Evolutionary conservation across 129 eudicot species (phyloP), one percentile per base, ranked within the genome.

Genomic region (Silybum marianum): DNA sequence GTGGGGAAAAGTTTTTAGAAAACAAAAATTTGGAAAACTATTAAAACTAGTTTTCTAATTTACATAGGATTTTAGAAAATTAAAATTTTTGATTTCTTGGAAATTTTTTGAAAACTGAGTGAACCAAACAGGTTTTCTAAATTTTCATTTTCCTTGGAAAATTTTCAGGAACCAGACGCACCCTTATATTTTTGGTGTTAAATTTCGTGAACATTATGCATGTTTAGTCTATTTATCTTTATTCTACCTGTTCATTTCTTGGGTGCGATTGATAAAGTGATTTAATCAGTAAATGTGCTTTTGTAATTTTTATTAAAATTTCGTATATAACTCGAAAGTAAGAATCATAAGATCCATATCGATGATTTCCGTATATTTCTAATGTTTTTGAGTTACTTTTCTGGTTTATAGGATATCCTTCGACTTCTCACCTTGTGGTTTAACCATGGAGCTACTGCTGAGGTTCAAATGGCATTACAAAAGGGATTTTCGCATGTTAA

Each of bases 371-470:
- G 32, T 58, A 19, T 81, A 16, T 30, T 80, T 84, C 19, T 51
- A 23, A 62, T 32, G 63, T 46, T 80, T 76, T 39, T 7, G 67
- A 24, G 22, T 83, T 66, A 25, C 51, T 21, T 46, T 82, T 63
- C 0, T 72, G 77, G 71, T 72, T 77, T 86, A 19, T 88, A 96
- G 99, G 99, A 96, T 85, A 96, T 96, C 77, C 93, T 96, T 73
- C 99, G 99, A 69, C 99, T 96, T 78, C 98, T 96, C 66, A 96
- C 99, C 46, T 77, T 96, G 80, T 96, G 99, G 99, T 96, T 96
- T 84, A 96, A 93, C 93, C 98, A 96, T 75, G 99, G 99, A 78
- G 87, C 95, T 82, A 88, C 95, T 10, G 87, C 88, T 25, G 99
- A 93, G 84, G 99, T 96, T 86, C 98, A 93, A 82, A 82, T 76